phyloP scores from a whole-genome alignment of 371 early-diverging fungal species.

The Saksenaea vasiformis region DNA sequence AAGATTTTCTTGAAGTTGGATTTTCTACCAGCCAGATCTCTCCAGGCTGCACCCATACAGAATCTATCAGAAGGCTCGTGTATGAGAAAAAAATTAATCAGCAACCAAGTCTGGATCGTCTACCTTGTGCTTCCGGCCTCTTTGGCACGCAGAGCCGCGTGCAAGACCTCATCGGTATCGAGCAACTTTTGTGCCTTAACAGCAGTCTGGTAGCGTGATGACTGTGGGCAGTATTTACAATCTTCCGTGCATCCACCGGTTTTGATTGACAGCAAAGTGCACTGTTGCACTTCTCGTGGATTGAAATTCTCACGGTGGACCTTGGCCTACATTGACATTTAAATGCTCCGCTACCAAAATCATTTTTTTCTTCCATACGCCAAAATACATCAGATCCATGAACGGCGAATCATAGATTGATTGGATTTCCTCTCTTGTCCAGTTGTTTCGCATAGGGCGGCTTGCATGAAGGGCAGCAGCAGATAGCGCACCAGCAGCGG shows the following conservation, averaged over 20 bases:
- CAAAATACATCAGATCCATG: constrained; percentile 78
- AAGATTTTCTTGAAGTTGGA: constrained; percentile 78
- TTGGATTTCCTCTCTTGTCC: constrained; percentile 78
- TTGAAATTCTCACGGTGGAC: constrained; percentile 74
- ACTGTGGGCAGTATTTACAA: constrained; percentile 83
- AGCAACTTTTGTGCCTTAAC: constrained; percentile 74
- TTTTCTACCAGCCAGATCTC: constrained; percentile 77
- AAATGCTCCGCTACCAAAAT: neutral
- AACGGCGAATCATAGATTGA: constrained; percentile 79
- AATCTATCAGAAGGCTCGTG: constrained; percentile 27
- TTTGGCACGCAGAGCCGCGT: constrained; percentile 74
- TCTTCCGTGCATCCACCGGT: constrained; percentile 88
- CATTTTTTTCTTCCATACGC: constrained; percentile 49
- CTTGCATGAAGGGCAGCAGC: constrained; percentile 62
- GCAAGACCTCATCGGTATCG: constrained; percentile 69
- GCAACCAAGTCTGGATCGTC: neutral
- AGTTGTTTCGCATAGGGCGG: constrained; percentile 68
- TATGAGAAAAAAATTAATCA: constrained; percentile 16
- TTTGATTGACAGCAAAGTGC: constrained; percentile 79
- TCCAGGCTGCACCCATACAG: constrained; percentile 85
- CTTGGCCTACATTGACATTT: constrained; percentile 51
- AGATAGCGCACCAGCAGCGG: constrained; percentile 34
- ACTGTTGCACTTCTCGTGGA: constrained; percentile 76
- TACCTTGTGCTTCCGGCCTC: constrained; percentile 73
- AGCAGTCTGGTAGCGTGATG: constrained; percentile 68